These are phyloP conservation scores for Draba incana DNA, from an alignment of 345 rosid genomes.

Conservation along the genomic window DNA sequence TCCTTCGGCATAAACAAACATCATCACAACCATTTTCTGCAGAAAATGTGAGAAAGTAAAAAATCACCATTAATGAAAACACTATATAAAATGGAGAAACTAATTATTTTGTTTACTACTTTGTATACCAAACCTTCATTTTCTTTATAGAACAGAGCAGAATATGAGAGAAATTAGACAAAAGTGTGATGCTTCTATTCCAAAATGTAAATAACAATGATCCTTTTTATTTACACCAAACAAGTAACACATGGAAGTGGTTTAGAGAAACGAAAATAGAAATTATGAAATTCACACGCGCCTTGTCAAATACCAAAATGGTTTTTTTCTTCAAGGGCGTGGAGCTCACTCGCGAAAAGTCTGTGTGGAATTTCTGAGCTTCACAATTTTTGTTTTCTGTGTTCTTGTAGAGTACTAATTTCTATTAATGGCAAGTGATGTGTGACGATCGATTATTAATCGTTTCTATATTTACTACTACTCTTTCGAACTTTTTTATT, in stretches of 20 bases:
- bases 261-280: not conserved
- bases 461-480: constrained; percentile 14
- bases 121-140: constrained; percentile 26
- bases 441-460: constrained; percentile 12
- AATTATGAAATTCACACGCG: not conserved
- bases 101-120: not conserved
- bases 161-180: not conserved
- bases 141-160: not conserved
- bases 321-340: constrained; percentile 13
- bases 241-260: not conserved
- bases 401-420: constrained; percentile 12
- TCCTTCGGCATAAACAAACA: constrained; percentile 55
- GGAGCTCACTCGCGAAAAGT: constrained; percentile 16
- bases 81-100: not conserved
- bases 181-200: not conserved
- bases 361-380: not conserved
- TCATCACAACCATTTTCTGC: constrained; percentile 70
- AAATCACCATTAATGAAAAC: not conserved
- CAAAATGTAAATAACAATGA: not conserved
- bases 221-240: constrained; percentile 8
- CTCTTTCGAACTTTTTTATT: not conserved
- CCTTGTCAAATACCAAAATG: not conserved
- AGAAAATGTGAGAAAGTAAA: constrained; percentile 5
- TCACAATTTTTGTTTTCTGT: not conserved
- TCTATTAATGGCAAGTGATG: constrained; percentile 7